Conservation (phyloP, 495 filamentous ascomycete genomes). For the Neurospora pannonica region DNA sequence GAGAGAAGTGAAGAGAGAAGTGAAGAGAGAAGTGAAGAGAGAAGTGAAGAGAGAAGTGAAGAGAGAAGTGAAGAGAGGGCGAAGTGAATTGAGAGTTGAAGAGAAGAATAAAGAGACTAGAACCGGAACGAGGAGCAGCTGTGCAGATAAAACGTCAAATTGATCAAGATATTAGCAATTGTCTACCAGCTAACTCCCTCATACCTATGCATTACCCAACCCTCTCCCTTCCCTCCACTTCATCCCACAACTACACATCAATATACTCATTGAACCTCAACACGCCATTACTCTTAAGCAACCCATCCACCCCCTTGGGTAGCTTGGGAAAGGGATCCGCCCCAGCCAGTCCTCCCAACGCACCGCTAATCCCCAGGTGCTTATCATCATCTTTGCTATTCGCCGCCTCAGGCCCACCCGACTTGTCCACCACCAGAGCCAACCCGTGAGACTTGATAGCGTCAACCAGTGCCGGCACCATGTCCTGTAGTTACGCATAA, state of each 20-base stretch:
- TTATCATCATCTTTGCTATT: slow-evolving; percentile 7
- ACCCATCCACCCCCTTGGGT: slow-evolving; percentile 69
- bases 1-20: too few relatives aligned
- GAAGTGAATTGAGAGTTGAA: too few relatives aligned
- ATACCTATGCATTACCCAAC: not conserved
- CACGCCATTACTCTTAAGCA: slow-evolving; percentile 76
- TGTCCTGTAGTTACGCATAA: slow-evolving; percentile 60
- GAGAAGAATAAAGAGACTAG: too few relatives aligned
- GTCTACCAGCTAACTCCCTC: not conserved
- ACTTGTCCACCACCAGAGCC: slow-evolving; percentile 85
- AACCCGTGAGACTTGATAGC: slow-evolving; percentile 91
- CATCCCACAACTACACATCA: slow-evolving; percentile 56
- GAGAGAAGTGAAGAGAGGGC: too few relatives aligned
- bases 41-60: too few relatives aligned
- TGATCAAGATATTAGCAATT: too few relatives aligned
- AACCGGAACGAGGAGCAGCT: too few relatives aligned
- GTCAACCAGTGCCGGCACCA: slow-evolving; percentile 83
- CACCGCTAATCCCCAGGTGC: slow-evolving; percentile 3
- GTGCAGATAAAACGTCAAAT: too few relatives aligned
- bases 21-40: too few relatives aligned
- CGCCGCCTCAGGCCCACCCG: slow-evolving; percentile 29
- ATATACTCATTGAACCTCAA: slow-evolving; percentile 89
- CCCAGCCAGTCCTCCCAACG: not conserved
- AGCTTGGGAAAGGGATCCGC: slow-evolving; percentile 37
- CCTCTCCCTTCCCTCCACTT: not conserved